These are phyloP conservation scores for Microsporum ferrugineum DNA, from an alignment of 2,329 filamentous ascomycete genomes.

Conservation along the genomic window DNA sequence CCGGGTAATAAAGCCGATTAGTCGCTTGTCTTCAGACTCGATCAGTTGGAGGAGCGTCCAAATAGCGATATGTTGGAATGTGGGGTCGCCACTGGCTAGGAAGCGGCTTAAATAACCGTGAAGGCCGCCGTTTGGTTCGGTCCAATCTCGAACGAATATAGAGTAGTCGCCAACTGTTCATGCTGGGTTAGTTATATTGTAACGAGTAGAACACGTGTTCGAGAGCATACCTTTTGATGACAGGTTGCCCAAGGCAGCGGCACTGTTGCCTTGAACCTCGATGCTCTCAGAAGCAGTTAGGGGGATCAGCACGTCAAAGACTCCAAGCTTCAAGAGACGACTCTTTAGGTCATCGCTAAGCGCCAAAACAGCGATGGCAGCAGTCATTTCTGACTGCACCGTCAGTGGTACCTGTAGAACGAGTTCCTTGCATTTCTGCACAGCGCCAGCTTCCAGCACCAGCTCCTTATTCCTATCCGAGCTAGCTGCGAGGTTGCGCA, in stretches of 20 bases:
- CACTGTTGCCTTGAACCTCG: constrained; percentile 96
- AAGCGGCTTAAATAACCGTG: constrained; percentile 91
- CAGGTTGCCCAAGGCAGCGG: constrained; percentile 85
- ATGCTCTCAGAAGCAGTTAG: constrained; percentile 92
- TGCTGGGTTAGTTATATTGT: neutral
- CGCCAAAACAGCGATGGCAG: constrained; percentile 92
- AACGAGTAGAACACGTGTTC: no score
- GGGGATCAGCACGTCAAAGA: constrained; percentile 93
- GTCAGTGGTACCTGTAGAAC: constrained; percentile 86
- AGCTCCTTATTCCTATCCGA: constrained; percentile 96
- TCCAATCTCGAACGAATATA: constrained; percentile 92
- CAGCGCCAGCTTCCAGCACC: constrained; percentile 90
- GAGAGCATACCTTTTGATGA: constrained; percentile 77
- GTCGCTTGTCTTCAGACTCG: constrained; percentile 80
- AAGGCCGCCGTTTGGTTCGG: constrained; percentile 81
- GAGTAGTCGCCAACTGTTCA: constrained; percentile 80
- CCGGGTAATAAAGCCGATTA: constrained; percentile 80
- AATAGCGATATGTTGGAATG: constrained; percentile 97
- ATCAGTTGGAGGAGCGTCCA: constrained; percentile 94
- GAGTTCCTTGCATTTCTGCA: constrained; percentile 96
- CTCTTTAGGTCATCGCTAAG: constrained; percentile 92
- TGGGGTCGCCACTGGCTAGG: constrained; percentile 84
- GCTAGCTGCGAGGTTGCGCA: constrained; percentile 89
- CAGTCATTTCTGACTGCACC: constrained; percentile 98
- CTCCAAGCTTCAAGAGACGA: constrained; percentile 77